Evolutionary conservation across 2,329 filamentous ascomycete species (phyloP).

Genomic region (Monosporascus sp.): DNA sequence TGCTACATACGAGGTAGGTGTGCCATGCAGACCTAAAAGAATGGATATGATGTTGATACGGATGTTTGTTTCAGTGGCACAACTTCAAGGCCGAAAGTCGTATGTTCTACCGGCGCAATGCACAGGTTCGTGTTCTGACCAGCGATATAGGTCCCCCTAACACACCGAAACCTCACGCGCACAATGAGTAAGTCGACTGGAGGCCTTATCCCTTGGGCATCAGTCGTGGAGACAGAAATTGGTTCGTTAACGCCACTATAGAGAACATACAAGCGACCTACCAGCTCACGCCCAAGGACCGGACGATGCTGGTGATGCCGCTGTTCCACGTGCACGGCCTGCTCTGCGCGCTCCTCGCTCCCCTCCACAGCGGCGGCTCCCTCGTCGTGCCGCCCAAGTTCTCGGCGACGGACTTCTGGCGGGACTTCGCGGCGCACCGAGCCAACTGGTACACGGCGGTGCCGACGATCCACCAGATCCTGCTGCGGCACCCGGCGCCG

Average conservation of each 20-base stretch:
- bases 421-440: conserved; percentile 64
- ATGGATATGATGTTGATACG: conserved; percentile 7
- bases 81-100: conserved; percentile 79
- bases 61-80: conserved; percentile 51
- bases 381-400: conserved; percentile 75
- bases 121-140: conserved; percentile 8
- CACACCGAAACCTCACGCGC: conserved; percentile 72
- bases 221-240: neutral
- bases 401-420: conserved; percentile 79
- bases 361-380: conserved; percentile 69
- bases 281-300: conserved; percentile 61
- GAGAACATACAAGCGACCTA: conserved; percentile 77
- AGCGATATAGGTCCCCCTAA: conserved; percentile 59
- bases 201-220: neutral
- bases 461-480: conserved; percentile 87
- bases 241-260: conserved; percentile 20
- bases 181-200: conserved; percentile 60
- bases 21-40: too few relatives aligned
- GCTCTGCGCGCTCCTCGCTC: conserved; percentile 73
- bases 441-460: conserved; percentile 93
- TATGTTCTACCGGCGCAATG: conserved; percentile 31
- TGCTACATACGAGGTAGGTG: conserved; percentile 65
- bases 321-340: conserved; percentile 90
- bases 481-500: conserved; percentile 68
- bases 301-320: conserved; percentile 85